Evolutionary conservation across 371 early-diverging fungal species (phyloP).

Genomic region (Parasitella parasitica): DNA sequence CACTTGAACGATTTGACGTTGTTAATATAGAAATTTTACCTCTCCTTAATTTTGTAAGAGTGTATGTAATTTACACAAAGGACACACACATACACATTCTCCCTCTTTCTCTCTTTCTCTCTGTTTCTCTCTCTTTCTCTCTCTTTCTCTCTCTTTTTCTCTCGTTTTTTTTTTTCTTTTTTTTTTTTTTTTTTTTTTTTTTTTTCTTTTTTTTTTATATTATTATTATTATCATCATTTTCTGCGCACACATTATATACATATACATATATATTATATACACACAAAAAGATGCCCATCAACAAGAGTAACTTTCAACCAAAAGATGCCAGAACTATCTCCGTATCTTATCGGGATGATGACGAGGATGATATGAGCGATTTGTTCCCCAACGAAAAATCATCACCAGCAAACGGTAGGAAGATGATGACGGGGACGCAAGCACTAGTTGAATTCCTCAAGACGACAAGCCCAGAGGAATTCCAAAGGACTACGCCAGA

Average conservation of each 20-base stretch:
- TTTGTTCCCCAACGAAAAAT: constrained; percentile 22
- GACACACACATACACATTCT: neutral
- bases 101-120: neutral
- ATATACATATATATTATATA: no score
- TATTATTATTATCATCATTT: no score
- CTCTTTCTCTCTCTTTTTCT: neutral
- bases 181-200: constrained; percentile 2
- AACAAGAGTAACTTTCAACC: constrained; percentile 23
- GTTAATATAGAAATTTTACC: neutral
- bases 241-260: no score
- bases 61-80: neutral
- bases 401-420: constrained; percentile 1
- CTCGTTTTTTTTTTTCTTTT: neutral
- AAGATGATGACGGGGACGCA: constrained; percentile 35
- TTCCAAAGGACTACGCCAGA: constrained; percentile 31
- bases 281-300: neutral
- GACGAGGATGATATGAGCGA: constrained; percentile 21
- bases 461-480: constrained; percentile 50
- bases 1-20: neutral
- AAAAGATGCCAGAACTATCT: constrained; percentile 25
- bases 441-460: constrained; percentile 46
- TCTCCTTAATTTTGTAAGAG: neutral
- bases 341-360: constrained; percentile 12
- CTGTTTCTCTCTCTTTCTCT: neutral
- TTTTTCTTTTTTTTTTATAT: no score